These are phyloP conservation scores for Magnaporthales sp. DNA, from an alignment of 2,329 filamentous ascomycete genomes.

Conservation along the genomic window DNA sequence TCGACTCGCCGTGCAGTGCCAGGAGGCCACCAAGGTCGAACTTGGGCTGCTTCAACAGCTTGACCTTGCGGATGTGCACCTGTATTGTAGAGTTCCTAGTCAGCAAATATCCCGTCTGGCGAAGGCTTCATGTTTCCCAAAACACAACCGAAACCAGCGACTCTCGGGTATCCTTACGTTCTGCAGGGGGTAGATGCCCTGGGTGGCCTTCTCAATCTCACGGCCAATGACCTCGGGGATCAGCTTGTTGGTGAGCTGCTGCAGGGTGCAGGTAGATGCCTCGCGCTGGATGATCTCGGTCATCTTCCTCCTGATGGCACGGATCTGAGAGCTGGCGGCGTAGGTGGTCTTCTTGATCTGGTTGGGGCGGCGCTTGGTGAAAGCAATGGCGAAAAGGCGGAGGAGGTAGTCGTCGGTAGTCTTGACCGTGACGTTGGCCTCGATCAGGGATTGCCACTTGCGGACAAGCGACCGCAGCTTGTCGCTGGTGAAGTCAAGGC, in stretches of 20 bases:
- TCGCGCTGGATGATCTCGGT: slow-evolving; percentile 97
- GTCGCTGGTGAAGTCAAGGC: slow-evolving; percentile 99
- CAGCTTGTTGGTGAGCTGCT: slow-evolving; percentile 95
- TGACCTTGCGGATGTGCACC: slow-evolving; percentile 99
- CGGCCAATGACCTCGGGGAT: slow-evolving; percentile 99
- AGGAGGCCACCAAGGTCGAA: slow-evolving; percentile 97
- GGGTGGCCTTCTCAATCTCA: slow-evolving; percentile 98
- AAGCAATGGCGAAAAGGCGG: slow-evolving; percentile 96
- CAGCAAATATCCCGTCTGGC: not conserved
- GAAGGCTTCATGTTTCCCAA: no score
- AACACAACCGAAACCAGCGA: not conserved
- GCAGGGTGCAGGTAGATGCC: slow-evolving; percentile 86
- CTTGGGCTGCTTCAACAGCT: slow-evolving; percentile 97
- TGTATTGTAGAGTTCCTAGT: slow-evolving; percentile 26
- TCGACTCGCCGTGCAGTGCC: slow-evolving; percentile 94
- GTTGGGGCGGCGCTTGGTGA: slow-evolving; percentile 98
- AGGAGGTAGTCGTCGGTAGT: slow-evolving; percentile 99
- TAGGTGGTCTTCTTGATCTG: slow-evolving; percentile 99
- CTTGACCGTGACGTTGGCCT: slow-evolving; percentile 99
- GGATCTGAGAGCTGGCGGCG: slow-evolving; percentile 92
- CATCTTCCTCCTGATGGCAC: slow-evolving; percentile 99
- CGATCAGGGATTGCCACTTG: slow-evolving; percentile 99
- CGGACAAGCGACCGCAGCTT: slow-evolving; percentile 98
- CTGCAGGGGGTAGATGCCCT: slow-evolving; percentile 99
- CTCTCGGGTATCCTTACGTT: slow-evolving; percentile 55